phyloP scores from a whole-genome alignment of 2,329 filamentous ascomycete genomes.

The Macrophomina phaseolina region DNA sequence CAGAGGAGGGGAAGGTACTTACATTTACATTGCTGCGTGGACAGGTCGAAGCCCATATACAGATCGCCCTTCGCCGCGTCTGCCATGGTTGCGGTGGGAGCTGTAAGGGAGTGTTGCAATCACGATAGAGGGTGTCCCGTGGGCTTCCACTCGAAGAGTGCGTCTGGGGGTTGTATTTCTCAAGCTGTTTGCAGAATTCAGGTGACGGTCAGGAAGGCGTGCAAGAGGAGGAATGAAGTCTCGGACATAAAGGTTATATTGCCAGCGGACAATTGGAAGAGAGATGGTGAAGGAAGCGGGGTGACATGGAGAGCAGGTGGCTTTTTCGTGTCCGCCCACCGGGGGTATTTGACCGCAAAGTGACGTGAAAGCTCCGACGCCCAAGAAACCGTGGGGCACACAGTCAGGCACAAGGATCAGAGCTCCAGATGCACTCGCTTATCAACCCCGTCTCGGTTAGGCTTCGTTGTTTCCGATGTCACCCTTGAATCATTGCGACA shows the following conservation, averaged over 20 bases:
- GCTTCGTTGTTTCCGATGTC: neutral
- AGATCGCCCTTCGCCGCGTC: constrained; percentile 51
- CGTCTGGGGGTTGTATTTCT: neutral
- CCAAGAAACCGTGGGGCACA: constrained; percentile 6
- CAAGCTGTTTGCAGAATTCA: constrained; percentile 2
- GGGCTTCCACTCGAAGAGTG: neutral
- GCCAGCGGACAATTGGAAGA: constrained; percentile 14
- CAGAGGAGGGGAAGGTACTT: constrained; percentile 56
- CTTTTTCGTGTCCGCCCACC: neutral
- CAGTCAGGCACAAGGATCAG: neutral
- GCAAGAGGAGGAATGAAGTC: neutral
- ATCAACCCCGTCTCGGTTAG: constrained; percentile 9
- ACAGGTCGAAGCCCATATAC: constrained; percentile 93
- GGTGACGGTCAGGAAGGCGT: constrained; percentile 21
- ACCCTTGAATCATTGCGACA: no score
- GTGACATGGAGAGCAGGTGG: neutral
- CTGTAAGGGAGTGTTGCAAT: neutral
- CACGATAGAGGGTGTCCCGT: neutral
- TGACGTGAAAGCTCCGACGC: constrained; percentile 9
- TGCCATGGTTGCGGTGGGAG: constrained; percentile 8
- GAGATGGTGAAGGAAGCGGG: constrained; percentile 5
- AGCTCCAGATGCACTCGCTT: neutral
- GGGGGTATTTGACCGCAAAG: constrained; percentile 7
- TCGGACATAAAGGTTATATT: constrained; percentile 22
- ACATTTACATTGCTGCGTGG: constrained; percentile 96